Conservation (phyloP, 768 basidiomycete species). For the Auricularia auricula-judae region DNA sequence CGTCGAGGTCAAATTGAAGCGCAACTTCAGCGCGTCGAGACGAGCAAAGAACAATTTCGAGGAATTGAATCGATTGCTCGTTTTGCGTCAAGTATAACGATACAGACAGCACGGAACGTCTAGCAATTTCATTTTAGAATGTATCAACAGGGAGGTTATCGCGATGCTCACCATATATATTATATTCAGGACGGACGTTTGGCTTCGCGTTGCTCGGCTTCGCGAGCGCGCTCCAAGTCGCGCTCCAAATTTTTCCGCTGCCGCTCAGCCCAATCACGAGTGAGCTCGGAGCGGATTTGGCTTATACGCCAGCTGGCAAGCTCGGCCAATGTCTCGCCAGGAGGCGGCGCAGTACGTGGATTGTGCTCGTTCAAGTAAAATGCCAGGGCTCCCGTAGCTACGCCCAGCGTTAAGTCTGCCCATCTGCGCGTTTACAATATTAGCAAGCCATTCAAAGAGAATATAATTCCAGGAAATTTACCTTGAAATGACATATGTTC, state of each 20-base stretch:
- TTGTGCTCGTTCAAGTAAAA: conserved; percentile 74
- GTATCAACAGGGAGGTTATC: too few species aligned
- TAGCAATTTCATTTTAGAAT: too few species aligned
- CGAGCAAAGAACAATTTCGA: too few species aligned
- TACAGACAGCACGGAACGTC: too few species aligned
- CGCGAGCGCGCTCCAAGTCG: neutral
- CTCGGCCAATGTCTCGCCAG: conserved; percentile 40
- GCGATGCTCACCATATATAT: too few species aligned
- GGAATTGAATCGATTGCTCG: too few species aligned
- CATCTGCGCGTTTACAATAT: neutral
- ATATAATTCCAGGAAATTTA: neutral
- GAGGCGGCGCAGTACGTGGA: conserved; percentile 55
- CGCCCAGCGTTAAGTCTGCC: conserved; percentile 55
- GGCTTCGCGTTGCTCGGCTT: neutral
- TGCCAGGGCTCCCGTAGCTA: conserved; percentile 69
- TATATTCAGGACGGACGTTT: too few species aligned
- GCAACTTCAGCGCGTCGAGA: too few species aligned
- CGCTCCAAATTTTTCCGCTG: neutral
- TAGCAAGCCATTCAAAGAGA: neutral
- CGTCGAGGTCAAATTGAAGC: too few species aligned
- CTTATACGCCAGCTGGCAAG: conserved; percentile 41
- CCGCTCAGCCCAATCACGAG: neutral
- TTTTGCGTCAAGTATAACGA: too few species aligned
- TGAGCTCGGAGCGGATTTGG: neutral
- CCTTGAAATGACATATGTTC: neutral